Conservation (phyloP, 75 land plant species). For the Ceratopteris richardii region DNA sequence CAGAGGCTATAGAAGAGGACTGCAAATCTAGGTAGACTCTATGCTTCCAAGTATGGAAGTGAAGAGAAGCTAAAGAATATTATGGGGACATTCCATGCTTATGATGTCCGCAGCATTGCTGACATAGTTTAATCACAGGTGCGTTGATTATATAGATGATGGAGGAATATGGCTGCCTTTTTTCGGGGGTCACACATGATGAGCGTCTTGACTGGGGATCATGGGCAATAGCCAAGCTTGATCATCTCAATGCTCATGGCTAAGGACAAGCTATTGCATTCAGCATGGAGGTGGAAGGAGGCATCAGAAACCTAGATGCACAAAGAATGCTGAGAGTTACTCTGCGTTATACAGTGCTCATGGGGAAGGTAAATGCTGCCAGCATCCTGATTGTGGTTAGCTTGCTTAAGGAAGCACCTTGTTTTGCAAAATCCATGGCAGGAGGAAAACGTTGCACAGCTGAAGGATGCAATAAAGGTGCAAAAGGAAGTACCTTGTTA, state of each 20-base stretch:
- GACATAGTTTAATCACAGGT: conserved; percentile 84
- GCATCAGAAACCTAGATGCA: too few species aligned
- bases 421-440: too few species aligned
- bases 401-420: too few species aligned
- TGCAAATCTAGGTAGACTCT: conserved; percentile 59
- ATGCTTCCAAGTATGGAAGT: conserved; percentile 52
- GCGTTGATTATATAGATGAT: conserved; percentile 40
- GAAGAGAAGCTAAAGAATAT: conserved; percentile 33
- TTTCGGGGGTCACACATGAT: conserved; percentile 64
- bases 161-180: conserved; percentile 63
- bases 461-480: too few species aligned
- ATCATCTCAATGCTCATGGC: conserved; percentile 37
- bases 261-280: conserved; percentile 47
- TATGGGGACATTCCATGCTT: conserved; percentile 28
- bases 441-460: too few species aligned
- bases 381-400: too few species aligned
- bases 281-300: too few species aligned
- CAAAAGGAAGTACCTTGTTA: too few species aligned
- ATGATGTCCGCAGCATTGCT: conserved; percentile 48
- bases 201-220: conserved; percentile 75
- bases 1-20: too few species aligned
- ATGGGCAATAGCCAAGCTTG: conserved; percentile 35
- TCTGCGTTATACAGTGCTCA: too few species aligned
- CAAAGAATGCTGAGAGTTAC: too few species aligned
- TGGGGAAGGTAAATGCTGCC: too few species aligned